Evolutionary conservation across 805 yeast genomes (phyloP), one percentile per base, ranked within the genome.

Genomic region (Suhomyces canberraensis): DNA sequence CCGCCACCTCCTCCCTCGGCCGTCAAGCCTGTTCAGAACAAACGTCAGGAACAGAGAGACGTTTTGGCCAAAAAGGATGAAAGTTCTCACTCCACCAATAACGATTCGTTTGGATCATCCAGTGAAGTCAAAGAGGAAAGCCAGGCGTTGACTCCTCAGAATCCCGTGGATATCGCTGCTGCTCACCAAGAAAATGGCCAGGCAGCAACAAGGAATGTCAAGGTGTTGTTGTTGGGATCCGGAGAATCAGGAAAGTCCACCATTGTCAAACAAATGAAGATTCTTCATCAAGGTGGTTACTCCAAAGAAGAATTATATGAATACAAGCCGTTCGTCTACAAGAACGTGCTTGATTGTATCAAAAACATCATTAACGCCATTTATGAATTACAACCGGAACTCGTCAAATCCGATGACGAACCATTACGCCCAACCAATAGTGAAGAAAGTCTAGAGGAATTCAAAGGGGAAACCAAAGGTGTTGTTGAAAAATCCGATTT

Each of bases 171-270:
- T 15, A n/a, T 32, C 25, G 40, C 33, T 3, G 31, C 25, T 14
- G 32, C 24, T 21, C 37, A 35, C 6, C 26, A 27, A 14, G 30
- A 29, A 16, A 13, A 20, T 8, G 21, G 25, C 8, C 21, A 14
- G 8, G 15, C 31, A 14, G 22, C 24, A 28, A 30, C 47, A 17
- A 56, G 72, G 43, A 85, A 78, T 40, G 78, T 81, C 36, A 89
- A 89, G 56, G 80, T 90, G 31, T 66, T 90, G 25, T 67, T 90
- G 22, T 61, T 84, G 33, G 93, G 98, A 4, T 84, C 96, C 0
- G 98, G 98, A 11, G 95, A 84, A 53, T 72, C 81, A 43, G 95
- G 95, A 4, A 85, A 84, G 53, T 80, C 89, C 6, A 84, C 95
- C 13, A 79, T 84, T 36, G 76, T 85, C 36, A 85, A 84, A 56